phyloP scores from a whole-genome alignment of 2,329 filamentous ascomycete species.

The Byssothecium circinans region DNA sequence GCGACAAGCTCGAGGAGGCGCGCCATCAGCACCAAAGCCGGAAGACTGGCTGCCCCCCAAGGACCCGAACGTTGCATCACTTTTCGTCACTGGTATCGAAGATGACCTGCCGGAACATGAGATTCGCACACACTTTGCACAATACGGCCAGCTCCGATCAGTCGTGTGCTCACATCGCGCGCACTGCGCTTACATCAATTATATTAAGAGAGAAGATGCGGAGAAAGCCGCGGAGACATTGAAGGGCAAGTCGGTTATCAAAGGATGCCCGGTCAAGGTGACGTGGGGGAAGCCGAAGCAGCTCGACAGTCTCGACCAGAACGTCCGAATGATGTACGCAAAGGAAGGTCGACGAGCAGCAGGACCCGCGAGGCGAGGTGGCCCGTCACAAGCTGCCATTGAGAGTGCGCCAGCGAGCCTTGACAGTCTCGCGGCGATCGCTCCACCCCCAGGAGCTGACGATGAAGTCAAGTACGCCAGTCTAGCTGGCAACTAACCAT shows the following conservation, averaged over 20 bases:
- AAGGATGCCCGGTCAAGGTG: slow-evolving; percentile 85
- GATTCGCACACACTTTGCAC: slow-evolving; percentile 85
- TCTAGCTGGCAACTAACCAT: slow-evolving; percentile 71
- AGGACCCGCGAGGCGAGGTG: slow-evolving; percentile 29
- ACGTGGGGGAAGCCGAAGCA: slow-evolving; percentile 93
- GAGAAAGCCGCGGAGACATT: slow-evolving; percentile 83
- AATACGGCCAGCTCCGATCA: slow-evolving; percentile 86
- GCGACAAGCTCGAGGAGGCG: slow-evolving; percentile 48
- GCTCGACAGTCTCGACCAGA: slow-evolving; percentile 86
- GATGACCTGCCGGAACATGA: slow-evolving; percentile 94
- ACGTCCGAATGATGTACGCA: slow-evolving; percentile 79
- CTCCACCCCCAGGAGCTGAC: slow-evolving; percentile 75
- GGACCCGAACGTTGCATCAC: slow-evolving; percentile 84
- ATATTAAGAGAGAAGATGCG: slow-evolving; percentile 77
- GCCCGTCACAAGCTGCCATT: slow-evolving; percentile 43
- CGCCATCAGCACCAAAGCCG: slow-evolving; percentile 75
- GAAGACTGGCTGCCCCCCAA: slow-evolving; percentile 84
- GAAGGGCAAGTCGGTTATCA: slow-evolving; percentile 84
- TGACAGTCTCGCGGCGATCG: slow-evolving; percentile 56
- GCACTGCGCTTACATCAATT: slow-evolving; percentile 97
- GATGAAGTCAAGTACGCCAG: slow-evolving; percentile 85
- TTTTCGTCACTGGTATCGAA: slow-evolving; percentile 94
- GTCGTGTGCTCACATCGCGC: slow-evolving; percentile 95
- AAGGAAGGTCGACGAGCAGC: slow-evolving; percentile 65
- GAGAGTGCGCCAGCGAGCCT: slow-evolving; percentile 47